Evolutionary conservation across 257 asterid species (phyloP).

Genomic region (Plectranthus barbatus): DNA sequence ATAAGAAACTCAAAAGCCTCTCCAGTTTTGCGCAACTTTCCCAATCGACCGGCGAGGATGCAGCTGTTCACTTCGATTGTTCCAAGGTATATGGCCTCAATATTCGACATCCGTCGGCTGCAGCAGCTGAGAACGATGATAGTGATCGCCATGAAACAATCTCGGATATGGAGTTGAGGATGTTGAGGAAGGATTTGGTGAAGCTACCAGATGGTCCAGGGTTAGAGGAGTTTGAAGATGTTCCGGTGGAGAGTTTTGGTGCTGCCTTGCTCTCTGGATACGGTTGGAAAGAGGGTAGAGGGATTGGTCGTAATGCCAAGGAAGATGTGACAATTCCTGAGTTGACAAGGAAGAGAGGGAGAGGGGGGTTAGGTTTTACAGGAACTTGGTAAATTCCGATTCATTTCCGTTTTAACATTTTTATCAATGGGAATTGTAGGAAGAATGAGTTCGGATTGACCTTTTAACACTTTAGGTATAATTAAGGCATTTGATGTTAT

Average conservation of each 20-base stretch:
- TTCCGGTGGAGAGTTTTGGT: constrained; percentile 75
- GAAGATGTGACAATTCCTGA: constrained; percentile 52
- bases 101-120: constrained; percentile 33
- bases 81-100: constrained; percentile 59
- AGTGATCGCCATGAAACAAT: background rate
- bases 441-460: constrained; percentile 42
- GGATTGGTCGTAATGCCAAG: constrained; percentile 61
- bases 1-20: constrained; percentile 12
- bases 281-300: constrained; percentile 81
- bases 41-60: constrained; percentile 24
- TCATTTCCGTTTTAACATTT: constrained; percentile 57
- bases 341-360: constrained; percentile 43
- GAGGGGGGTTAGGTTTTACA: constrained; percentile 80
- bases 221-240: constrained; percentile 47
- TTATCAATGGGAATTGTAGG: constrained; percentile 74
- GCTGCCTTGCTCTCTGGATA: constrained; percentile 62
- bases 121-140: background rate
- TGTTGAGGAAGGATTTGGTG: constrained; percentile 46
- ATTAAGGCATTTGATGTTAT: too few relatives aligned
- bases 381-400: constrained; percentile 67
- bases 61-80: constrained; percentile 47
- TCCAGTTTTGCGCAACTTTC: constrained; percentile 37
- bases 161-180: constrained; percentile 42
- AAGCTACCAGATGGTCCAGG: constrained; percentile 55
- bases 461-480: constrained; percentile 80